These are phyloP conservation scores for Leccinellum luteum DNA, from an alignment of 768 basidiomycete species.

Conservation along the genomic window DNA sequence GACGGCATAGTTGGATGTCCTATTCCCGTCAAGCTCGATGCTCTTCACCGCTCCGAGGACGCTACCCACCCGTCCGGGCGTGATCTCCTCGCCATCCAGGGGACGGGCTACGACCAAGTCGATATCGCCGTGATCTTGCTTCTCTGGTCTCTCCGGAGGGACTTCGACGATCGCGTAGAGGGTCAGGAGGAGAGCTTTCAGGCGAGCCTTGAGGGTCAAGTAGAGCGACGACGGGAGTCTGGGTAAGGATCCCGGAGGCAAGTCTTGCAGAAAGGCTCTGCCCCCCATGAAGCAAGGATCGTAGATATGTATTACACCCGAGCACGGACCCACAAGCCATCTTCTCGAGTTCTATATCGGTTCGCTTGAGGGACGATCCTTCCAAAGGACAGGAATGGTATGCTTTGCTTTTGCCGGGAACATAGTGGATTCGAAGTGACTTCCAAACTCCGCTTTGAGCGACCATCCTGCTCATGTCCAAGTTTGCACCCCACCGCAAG, in stretches of 20 bases:
- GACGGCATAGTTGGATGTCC: conserved; percentile 65
- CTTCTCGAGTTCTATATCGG: neutral
- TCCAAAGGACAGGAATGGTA: conserved; percentile 9
- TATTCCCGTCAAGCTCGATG: conserved; percentile 47
- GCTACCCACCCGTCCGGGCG: conserved; percentile 37
- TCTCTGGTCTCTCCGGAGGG: conserved; percentile 64
- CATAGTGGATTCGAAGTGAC: neutral
- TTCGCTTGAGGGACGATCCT: conserved; percentile 19
- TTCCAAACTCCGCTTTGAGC: conserved; percentile 11
- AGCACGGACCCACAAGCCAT: neutral
- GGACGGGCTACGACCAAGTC: conserved; percentile 64
- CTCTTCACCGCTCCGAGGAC: conserved; percentile 48
- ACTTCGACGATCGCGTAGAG: conserved; percentile 53
- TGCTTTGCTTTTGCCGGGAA: neutral
- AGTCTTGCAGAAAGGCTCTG: conserved; percentile 53
- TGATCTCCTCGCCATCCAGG: conserved; percentile 17
- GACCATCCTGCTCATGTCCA: conserved; percentile 53
- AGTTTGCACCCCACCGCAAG: conserved; percentile 71
- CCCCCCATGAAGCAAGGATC: conserved; percentile 61
- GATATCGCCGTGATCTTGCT: conserved; percentile 61
- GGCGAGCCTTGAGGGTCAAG: conserved; percentile 43
- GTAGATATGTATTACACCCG: neutral
- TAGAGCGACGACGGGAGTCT: conserved; percentile 61
- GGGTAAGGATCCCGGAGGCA: conserved; percentile 50
- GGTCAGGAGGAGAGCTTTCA: conserved; percentile 39